These are phyloP conservation scores for Setaria viridis DNA, from an alignment of 202 grass and related monocot genomes.

Conservation along the genomic window DNA sequence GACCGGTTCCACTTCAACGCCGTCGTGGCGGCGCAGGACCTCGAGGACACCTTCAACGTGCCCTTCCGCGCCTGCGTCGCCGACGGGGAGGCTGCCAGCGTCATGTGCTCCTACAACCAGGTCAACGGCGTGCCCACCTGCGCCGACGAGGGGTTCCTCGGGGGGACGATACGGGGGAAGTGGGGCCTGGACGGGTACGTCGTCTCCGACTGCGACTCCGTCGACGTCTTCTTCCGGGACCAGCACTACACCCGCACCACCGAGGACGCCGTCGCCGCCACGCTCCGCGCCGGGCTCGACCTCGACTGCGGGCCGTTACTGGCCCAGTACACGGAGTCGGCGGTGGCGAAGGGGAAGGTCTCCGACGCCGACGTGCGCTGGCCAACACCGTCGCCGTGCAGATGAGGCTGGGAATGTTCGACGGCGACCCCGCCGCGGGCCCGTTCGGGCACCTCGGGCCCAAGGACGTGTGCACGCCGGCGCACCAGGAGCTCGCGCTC, in stretches of 20 bases:
- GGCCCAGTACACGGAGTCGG: constrained; percentile 55
- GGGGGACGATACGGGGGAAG: constrained; percentile 31
- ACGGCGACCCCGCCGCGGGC: constrained; percentile 54
- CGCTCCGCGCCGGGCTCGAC: constrained; percentile 77
- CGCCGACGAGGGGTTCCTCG: constrained; percentile 68
- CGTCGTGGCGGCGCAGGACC: constrained; percentile 70
- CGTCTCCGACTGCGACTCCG: constrained; percentile 91
- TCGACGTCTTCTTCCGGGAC: constrained; percentile 71
- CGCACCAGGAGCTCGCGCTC: constrained; percentile 65
- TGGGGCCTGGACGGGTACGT: constrained; percentile 68
- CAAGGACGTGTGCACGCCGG: constrained; percentile 60
- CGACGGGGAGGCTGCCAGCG: constrained; percentile 59
- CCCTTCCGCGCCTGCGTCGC: constrained; percentile 74
- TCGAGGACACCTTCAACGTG: constrained; percentile 91
- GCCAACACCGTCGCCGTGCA: constrained; percentile 72
- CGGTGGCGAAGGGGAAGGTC: constrained; percentile 52
- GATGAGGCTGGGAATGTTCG: constrained; percentile 86
- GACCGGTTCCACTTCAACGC: constrained; percentile 95
- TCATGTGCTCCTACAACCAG: constrained; percentile 99
- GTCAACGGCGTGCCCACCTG: constrained; percentile 93
- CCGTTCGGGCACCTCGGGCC: constrained; percentile 69
- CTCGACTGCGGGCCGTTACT: constrained; percentile 82
- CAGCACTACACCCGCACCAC: constrained; percentile 65
- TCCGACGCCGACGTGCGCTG: constrained; percentile 63
- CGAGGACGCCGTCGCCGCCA: constrained; percentile 82